phyloP scores from a whole-genome alignment of 2,329 filamentous ascomycete species.

The Escovopsis weberi region DNA sequence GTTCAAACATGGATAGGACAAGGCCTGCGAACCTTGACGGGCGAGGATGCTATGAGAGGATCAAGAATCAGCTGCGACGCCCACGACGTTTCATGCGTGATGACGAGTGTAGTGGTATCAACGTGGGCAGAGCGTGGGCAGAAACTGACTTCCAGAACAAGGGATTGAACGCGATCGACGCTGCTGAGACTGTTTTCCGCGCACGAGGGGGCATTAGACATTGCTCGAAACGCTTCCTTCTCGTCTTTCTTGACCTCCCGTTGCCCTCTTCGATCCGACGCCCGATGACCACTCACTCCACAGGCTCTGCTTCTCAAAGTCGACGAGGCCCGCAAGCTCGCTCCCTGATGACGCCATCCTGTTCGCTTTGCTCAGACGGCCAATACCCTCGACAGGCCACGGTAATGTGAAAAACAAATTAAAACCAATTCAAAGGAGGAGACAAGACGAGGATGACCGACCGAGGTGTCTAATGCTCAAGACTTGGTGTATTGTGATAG shows the following conservation, averaged over 20 bases:
- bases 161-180: slow-evolving; percentile 83
- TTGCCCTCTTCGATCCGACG: neutral
- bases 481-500: too few species aligned
- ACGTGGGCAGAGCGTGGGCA: neutral
- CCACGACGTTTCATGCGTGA: neutral
- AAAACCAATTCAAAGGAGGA: too few species aligned
- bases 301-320: slow-evolving; percentile 53
- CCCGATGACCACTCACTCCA: slow-evolving; percentile 35
- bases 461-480: too few species aligned
- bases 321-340: slow-evolving; percentile 36
- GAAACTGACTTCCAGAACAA: slow-evolving; percentile 94
- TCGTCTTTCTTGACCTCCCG: neutral
- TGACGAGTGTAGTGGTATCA: slow-evolving; percentile 18
- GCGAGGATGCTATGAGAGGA: slow-evolving; percentile 53
- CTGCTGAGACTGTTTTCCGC: slow-evolving; percentile 52
- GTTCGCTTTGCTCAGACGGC: too few species aligned
- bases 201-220: slow-evolving; percentile 3
- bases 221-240: neutral
- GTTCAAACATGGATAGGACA: too few species aligned
- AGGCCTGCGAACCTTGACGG: slow-evolving; percentile 47
- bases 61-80: too few species aligned
- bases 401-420: too few species aligned
- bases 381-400: too few species aligned
- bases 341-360: slow-evolving; percentile 21
- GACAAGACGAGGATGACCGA: too few species aligned